phyloP scores from a whole-genome alignment of 2,329 filamentous ascomycete species.

The Fusarium buharicum region DNA sequence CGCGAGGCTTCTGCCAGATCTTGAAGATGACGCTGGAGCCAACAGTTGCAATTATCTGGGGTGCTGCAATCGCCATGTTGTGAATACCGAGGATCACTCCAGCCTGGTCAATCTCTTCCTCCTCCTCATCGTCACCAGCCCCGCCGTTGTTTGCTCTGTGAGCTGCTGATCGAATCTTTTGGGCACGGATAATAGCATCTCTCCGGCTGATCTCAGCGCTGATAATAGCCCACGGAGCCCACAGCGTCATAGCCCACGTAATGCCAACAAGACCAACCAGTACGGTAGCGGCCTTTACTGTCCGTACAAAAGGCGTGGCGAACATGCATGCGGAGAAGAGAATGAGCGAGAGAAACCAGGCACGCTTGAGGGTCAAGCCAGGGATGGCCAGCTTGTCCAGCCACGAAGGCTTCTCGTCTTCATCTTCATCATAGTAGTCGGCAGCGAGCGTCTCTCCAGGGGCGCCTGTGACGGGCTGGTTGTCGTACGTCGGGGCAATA shows the following conservation, averaged over 20 bases:
- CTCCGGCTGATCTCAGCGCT: conserved; percentile 89
- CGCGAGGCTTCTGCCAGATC: conserved; percentile 86
- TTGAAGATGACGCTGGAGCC: conserved; percentile 87
- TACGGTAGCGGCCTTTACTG: conserved; percentile 75
- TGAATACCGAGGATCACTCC: conserved; percentile 94
- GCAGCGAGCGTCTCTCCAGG: conserved; percentile 48
- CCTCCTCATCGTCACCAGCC: conserved; percentile 46
- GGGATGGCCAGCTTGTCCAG: conserved; percentile 77
- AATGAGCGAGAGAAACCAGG: conserved; percentile 88
- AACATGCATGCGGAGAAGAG: conserved; percentile 86
- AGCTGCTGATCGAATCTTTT: conserved; percentile 43
- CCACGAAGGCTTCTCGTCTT: conserved; percentile 53
- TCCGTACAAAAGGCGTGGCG: conserved; percentile 80
- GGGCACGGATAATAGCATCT: conserved; percentile 67
- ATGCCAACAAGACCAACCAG: conserved; percentile 86
- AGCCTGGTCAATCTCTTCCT: conserved; percentile 77
- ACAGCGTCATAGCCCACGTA: conserved; percentile 91
- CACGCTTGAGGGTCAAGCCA: conserved; percentile 84
- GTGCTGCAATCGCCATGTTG: conserved; percentile 92
- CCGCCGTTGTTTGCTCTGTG: conserved; percentile 21
- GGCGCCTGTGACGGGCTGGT: conserved; percentile 49
- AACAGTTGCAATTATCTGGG: conserved; percentile 90
- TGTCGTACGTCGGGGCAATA: conserved; percentile 81
- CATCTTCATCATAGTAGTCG: conserved; percentile 47
- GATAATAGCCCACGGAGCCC: conserved; percentile 96